phyloP scores from a whole-genome alignment of 2,329 filamentous ascomycete genomes.

The Xylariaceae sp. region DNA sequence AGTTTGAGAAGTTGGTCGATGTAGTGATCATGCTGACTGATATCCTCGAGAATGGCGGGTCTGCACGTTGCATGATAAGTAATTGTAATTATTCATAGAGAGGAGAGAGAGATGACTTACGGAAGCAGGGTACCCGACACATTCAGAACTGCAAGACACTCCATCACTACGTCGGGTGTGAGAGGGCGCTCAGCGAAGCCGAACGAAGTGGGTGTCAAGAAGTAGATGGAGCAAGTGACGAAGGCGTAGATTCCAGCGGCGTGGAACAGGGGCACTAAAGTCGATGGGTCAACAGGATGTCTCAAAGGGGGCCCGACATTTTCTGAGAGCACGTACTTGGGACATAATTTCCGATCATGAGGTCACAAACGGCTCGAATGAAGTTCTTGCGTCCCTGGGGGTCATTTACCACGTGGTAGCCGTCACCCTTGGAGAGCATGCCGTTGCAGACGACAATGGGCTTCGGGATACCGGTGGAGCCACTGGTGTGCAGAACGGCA shows the following conservation, averaged over 20 bases:
- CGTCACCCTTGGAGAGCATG: conserved; percentile 35
- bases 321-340: conserved; percentile 27
- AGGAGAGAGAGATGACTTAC: conserved; percentile 5
- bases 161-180: conserved; percentile 19
- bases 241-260: conserved; percentile 27
- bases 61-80: conserved; percentile 19
- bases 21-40: conserved; percentile 34
- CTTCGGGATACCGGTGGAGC: conserved; percentile 43
- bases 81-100: neutral
- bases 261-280: conserved; percentile 29
- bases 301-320: neutral
- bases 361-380: conserved; percentile 13
- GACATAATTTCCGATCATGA: conserved; percentile 16
- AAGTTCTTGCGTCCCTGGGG: conserved; percentile 24
- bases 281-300: conserved; percentile 1
- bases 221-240: conserved; percentile 16
- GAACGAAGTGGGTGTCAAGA: conserved; percentile 19
- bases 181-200: conserved; percentile 24
- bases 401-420: conserved; percentile 24
- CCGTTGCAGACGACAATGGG: conserved; percentile 39
- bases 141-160: conserved; percentile 21
- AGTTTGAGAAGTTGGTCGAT: conserved; percentile 33
- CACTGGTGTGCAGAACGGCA: conserved; percentile 42
- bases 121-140: conserved; percentile 22
- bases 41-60: conserved; percentile 41